Evolutionary conservation across 768 basidiomycete genomes (phyloP).

Genomic region (Amanita rimosa): DNA sequence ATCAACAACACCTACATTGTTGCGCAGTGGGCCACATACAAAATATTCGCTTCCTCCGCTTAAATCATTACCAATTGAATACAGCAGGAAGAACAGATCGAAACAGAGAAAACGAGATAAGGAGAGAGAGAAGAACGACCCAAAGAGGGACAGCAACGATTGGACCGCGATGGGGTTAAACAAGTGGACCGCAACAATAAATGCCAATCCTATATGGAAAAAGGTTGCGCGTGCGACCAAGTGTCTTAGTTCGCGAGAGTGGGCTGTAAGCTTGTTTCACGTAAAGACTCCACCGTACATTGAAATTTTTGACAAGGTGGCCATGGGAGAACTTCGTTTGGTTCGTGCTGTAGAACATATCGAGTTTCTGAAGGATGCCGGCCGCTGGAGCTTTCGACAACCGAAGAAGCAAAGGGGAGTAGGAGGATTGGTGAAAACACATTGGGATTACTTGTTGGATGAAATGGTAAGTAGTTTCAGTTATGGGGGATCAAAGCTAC

Average conservation of each 20-base stretch:
- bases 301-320: conserved; percentile 37
- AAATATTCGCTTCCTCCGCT: conserved; percentile 45
- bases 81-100: conserved; percentile 26
- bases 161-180: conserved; percentile 54
- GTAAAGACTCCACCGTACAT: background rate
- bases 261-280: conserved; percentile 50
- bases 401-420: conserved; percentile 88
- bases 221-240: conserved; percentile 62
- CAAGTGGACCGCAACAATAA: conserved; percentile 65
- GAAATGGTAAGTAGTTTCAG: conserved; percentile 67
- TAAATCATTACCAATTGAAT: conserved; percentile 43
- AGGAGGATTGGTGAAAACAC: conserved; percentile 64
- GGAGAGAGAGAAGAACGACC: conserved; percentile 30
- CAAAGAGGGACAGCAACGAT: conserved; percentile 35
- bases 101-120: conserved; percentile 31
- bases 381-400: conserved; percentile 87
- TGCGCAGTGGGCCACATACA: conserved; percentile 29
- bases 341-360: conserved; percentile 76
- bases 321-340: conserved; percentile 68
- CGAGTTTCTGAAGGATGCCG: conserved; percentile 68
- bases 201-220: conserved; percentile 68
- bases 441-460: conserved; percentile 94
- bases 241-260: conserved; percentile 70
- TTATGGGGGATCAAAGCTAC: conserved; percentile 5
- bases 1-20: conserved; percentile 13